Percentiles rank a stretch among this genome's conserved stretches.
These are phyloP conservation scores for Lactarius hengduanensis DNA, from an alignment of 768 basidiomycete species.

Conservation along the genomic window DNA sequence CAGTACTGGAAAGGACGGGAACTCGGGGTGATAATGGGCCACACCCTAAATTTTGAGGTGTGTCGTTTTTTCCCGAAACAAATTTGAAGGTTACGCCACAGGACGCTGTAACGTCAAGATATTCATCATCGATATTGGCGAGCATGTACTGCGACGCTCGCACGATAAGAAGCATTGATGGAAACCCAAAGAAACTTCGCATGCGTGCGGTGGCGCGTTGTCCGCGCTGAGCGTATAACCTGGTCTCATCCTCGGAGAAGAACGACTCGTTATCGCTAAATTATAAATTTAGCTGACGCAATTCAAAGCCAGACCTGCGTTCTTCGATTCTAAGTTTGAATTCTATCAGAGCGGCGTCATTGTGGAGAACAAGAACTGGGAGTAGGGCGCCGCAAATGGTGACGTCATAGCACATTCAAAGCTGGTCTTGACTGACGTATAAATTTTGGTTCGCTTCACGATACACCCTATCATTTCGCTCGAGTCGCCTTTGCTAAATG, in stretches of 20 bases:
- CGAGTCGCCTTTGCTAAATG: not conserved
- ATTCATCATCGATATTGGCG: constrained; percentile 94
- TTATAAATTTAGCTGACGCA: not conserved
- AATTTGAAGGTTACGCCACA: not conserved
- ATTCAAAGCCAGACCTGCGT: not conserved
- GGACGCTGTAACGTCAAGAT: constrained; percentile 88
- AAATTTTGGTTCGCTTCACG: not conserved
- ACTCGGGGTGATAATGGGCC: constrained; percentile 95
- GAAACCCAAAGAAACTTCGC: constrained; percentile 72
- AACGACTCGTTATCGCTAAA: constrained; percentile 6
- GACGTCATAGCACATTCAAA: not conserved
- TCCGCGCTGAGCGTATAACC: constrained; percentile 84
- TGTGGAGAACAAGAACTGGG: too few species aligned
- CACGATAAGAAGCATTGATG: not conserved
- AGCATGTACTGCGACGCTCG: constrained; percentile 16
- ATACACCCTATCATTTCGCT: constrained; percentile 1
- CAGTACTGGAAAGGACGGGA: constrained; percentile 71
- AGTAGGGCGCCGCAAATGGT: not conserved
- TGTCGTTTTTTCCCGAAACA: constrained; percentile 26
- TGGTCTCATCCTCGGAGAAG: constrained; percentile 34
- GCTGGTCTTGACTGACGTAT: not conserved
- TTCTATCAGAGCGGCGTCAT: too few species aligned
- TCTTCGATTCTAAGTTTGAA: not conserved
- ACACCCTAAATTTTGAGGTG: constrained; percentile 86
- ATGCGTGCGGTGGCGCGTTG: constrained; percentile 90